Evolutionary conservation across 108 stramenopile genomes (phyloP).

Genomic region (Bacterosira constricta): DNA sequence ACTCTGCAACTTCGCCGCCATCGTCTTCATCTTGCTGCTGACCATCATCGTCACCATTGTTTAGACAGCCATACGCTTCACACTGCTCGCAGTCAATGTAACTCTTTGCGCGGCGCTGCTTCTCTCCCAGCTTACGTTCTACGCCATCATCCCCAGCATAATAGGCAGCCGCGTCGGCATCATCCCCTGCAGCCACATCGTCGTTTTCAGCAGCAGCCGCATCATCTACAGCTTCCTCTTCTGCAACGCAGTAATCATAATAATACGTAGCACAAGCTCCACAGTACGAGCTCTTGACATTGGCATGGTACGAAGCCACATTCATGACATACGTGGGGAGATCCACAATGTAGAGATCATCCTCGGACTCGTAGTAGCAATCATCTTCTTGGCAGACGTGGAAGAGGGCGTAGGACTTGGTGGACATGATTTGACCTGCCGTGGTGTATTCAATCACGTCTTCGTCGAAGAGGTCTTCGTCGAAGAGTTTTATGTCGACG

Average conservation of each 20-base stretch:
- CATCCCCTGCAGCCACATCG: background rate
- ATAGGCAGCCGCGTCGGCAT: background rate
- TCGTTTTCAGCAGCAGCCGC: background rate
- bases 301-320: slow-evolving; percentile 14
- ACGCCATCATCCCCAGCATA: background rate
- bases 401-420: slow-evolving; percentile 51
- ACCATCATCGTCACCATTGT: background rate
- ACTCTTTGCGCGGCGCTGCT: background rate
- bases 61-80: background rate
- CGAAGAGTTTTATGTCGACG: slow-evolving; percentile 35
- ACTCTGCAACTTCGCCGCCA: background rate
- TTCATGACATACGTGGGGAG: slow-evolving; percentile 7
- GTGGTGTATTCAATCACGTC: slow-evolving; percentile 37
- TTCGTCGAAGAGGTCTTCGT: slow-evolving; percentile 35
- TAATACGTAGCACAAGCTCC: background rate
- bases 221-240: background rate
- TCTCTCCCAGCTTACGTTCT: background rate
- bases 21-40: background rate
- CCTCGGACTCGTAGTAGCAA: background rate
- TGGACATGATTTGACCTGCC: slow-evolving; percentile 21
- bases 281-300: background rate
- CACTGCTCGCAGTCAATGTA: slow-evolving; percentile 2
- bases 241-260: background rate
- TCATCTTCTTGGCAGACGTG: slow-evolving; percentile 19
- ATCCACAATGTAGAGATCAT: slow-evolving; percentile 18